Conservation (phyloP, 306 rosid genomes). For the Fragaria iinumae region DNA sequence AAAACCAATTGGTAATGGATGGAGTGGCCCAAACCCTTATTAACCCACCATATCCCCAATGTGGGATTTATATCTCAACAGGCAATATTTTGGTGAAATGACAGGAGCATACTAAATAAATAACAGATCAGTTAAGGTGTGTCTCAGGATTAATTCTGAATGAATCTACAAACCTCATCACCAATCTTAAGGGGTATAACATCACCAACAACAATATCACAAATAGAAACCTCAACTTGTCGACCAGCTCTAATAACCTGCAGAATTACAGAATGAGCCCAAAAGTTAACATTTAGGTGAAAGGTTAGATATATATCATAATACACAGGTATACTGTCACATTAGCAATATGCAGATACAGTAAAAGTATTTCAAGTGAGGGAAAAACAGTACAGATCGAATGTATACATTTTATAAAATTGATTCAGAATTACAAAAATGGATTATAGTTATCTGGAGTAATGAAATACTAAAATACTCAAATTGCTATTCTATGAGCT, state of each 20-base stretch:
- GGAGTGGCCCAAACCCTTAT: too few species aligned
- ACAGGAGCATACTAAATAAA: background rate
- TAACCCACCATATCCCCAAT: too few species aligned
- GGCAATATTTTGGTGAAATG: background rate
- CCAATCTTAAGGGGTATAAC: conserved; percentile 86
- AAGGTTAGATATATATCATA: background rate
- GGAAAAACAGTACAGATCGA: background rate
- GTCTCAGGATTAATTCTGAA: background rate
- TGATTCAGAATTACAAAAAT: background rate
- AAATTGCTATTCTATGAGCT: background rate
- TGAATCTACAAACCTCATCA: conserved; percentile 54
- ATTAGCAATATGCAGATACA: too few species aligned
- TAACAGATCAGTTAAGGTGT: background rate
- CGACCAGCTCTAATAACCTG: conserved; percentile 89
- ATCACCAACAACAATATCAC: conserved; percentile 93
- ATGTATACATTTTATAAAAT: background rate
- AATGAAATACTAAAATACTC: background rate
- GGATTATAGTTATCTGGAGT: background rate
- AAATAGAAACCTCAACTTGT: conserved; percentile 82
- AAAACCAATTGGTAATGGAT: too few species aligned
- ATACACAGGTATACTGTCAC: background rate
- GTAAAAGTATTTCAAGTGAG: background rate
- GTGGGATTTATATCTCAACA: too few species aligned
- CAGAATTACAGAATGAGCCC: background rate
- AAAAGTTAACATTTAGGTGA: background rate